These are phyloP conservation scores for Calocera cornea DNA, from an alignment of 768 basidiomycete species.

Conservation along the genomic window DNA sequence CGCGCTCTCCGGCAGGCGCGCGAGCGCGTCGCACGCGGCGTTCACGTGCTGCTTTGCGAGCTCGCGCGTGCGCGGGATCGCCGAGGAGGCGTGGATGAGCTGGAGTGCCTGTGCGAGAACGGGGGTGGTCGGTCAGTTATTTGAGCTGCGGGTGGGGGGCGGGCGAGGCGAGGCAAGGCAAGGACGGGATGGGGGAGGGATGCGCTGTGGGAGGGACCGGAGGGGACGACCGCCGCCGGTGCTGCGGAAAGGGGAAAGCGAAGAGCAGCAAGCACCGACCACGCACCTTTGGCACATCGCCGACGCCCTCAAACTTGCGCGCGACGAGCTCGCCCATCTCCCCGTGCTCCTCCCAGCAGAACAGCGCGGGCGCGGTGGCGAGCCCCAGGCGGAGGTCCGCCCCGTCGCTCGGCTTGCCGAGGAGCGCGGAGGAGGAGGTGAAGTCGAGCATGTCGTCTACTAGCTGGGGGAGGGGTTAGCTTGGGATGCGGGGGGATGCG, in stretches of 20 bases:
- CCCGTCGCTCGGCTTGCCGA: slow-evolving; percentile 79
- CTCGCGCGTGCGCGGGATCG: slow-evolving; percentile 60
- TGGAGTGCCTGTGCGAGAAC: slow-evolving; percentile 50
- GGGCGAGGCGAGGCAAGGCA: too few relatives aligned
- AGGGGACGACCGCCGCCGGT: too few relatives aligned
- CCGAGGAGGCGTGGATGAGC: slow-evolving; percentile 54
- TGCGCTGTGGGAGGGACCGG: too few relatives aligned
- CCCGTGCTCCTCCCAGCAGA: slow-evolving; percentile 73
- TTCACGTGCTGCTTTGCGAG: slow-evolving; percentile 65
- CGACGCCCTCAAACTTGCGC: slow-evolving; percentile 59
- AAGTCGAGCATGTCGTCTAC: slow-evolving; percentile 95
- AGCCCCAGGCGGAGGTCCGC: slow-evolving; percentile 72
- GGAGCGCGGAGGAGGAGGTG: slow-evolving; percentile 53
- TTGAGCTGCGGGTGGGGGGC: too few relatives aligned
- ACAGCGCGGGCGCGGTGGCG: slow-evolving; percentile 75
- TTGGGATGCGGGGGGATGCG: too few relatives aligned
- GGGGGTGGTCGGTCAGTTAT: background rate
- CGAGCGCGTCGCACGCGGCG: slow-evolving; percentile 58
- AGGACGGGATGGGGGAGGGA: too few relatives aligned
- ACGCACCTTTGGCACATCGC: slow-evolving; percentile 68
- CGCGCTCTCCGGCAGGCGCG: slow-evolving; percentile 64
- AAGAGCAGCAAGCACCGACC: too few relatives aligned
- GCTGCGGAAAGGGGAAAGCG: too few relatives aligned
- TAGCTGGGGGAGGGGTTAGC: slow-evolving; percentile 39
- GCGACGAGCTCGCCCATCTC: slow-evolving; percentile 56